Evolutionary conservation across 2,329 filamentous ascomycete species (phyloP).

Genomic region (Ophiostoma tasmaniense): DNA sequence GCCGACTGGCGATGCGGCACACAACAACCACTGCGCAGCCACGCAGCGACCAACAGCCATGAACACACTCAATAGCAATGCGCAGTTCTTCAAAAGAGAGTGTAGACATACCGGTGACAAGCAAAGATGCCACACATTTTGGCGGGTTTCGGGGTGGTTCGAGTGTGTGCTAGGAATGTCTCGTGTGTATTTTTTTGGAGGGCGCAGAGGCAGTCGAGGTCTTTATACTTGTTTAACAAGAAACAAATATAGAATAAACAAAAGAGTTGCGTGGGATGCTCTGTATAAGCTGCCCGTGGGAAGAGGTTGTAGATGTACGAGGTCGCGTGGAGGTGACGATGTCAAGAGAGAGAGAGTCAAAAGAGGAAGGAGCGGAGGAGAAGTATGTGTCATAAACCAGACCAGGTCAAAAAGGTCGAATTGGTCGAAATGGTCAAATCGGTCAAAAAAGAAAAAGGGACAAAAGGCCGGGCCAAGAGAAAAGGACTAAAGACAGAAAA

Average conservation of each 20-base stretch:
- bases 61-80: not conserved
- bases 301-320: slow-evolving; percentile 1
- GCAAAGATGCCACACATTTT: slow-evolving; percentile 94
- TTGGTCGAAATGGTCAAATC: not conserved
- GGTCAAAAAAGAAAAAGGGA: not conserved
- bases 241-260: not conserved
- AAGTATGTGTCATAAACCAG: slow-evolving; percentile 4
- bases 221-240: slow-evolving; percentile 10
- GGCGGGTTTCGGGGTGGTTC: slow-evolving; percentile 12
- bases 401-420: not conserved
- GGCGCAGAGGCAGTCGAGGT: not conserved
- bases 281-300: slow-evolving; percentile 1
- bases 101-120: slow-evolving; percentile 67
- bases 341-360: slow-evolving; percentile 5
- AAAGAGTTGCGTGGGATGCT: slow-evolving; percentile 8
- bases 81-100: not conserved
- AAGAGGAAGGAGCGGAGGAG: not conserved
- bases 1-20: not conserved
- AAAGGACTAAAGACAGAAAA: not conserved
- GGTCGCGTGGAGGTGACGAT: slow-evolving; percentile 13
- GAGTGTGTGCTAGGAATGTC: not conserved
- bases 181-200: not conserved
- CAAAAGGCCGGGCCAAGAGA: not conserved
- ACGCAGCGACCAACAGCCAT: not conserved
- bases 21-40: not conserved